These are phyloP conservation scores for Solanum hybrid DNA, from an alignment of 305 asterid species.

Conservation along the genomic window DNA sequence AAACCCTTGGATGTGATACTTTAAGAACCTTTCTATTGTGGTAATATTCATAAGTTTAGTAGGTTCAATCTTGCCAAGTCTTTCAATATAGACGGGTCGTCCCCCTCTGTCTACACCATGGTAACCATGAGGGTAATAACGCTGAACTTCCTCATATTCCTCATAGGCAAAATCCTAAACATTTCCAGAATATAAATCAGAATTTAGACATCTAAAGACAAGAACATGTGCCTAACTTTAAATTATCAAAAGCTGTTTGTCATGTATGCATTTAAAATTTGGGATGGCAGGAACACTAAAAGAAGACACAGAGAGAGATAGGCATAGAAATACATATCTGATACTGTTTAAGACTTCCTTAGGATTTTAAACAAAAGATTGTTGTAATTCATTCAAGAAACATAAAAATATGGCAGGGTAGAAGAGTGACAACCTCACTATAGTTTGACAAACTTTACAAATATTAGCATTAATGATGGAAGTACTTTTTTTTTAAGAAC, in stretches of 20 bases:
- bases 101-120: slow-evolving; percentile 96
- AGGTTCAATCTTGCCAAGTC: slow-evolving; percentile 85
- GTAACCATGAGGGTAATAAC: slow-evolving; percentile 84
- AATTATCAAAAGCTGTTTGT: background rate
- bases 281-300: background rate
- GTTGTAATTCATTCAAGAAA: background rate
- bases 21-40: slow-evolving; percentile 81
- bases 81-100: slow-evolving; percentile 84
- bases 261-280: background rate
- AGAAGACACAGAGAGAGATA: background rate
- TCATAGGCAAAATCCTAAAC: slow-evolving; percentile 75
- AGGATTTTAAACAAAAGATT: background rate
- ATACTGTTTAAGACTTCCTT: background rate
- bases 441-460: background rate
- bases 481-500: background rate
- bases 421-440: background rate
- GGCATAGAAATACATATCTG: background rate
- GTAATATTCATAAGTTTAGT: slow-evolving; percentile 80
- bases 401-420: background rate
- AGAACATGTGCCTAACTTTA: background rate
- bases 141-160: slow-evolving; percentile 75
- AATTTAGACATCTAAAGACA: background rate
- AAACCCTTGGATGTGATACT: slow-evolving; percentile 89
- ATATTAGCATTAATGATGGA: background rate
- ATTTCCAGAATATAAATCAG: background rate